These are phyloP conservation scores for Globisporangium megalacanthum DNA, from an alignment of 352 stramenopile genomes.

Conservation along the genomic window DNA sequence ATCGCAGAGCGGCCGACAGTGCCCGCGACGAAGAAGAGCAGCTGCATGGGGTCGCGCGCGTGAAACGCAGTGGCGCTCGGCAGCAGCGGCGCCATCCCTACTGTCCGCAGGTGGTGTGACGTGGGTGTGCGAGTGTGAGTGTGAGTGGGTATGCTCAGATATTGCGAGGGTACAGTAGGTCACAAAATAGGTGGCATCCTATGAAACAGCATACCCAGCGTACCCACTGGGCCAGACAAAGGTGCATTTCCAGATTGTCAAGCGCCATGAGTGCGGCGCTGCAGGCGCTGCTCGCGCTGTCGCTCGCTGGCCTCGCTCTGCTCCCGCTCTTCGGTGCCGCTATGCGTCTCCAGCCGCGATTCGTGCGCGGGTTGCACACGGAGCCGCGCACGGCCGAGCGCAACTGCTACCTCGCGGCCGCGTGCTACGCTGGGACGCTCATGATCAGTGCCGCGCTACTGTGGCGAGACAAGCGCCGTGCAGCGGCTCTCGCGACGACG, in stretches of 20 bases:
- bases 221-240: too few species aligned
- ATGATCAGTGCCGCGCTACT: conserved; percentile 24
- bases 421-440: conserved; percentile 41
- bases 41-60: conserved; percentile 54
- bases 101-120: neutral
- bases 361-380: conserved; percentile 47
- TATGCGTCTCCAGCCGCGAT: conserved; percentile 47
- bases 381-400: conserved; percentile 30
- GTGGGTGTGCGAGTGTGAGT: too few species aligned
- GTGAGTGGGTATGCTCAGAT: too few species aligned
- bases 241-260: neutral
- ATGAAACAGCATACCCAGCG: too few species aligned
- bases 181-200: neutral
- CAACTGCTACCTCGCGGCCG: conserved; percentile 61
- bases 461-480: conserved; percentile 4
- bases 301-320: conserved; percentile 36
- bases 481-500: neutral
- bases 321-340: conserved; percentile 55
- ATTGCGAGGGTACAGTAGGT: too few species aligned
- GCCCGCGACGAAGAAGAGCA: conserved; percentile 26
- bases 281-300: conserved; percentile 36
- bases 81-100: conserved; percentile 2
- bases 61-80: conserved; percentile 18
- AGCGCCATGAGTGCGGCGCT: conserved; percentile 27
- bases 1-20: conserved; percentile 28